phyloP scores from a whole-genome alignment of 768 basidiomycete species.

The Imleria badia region DNA sequence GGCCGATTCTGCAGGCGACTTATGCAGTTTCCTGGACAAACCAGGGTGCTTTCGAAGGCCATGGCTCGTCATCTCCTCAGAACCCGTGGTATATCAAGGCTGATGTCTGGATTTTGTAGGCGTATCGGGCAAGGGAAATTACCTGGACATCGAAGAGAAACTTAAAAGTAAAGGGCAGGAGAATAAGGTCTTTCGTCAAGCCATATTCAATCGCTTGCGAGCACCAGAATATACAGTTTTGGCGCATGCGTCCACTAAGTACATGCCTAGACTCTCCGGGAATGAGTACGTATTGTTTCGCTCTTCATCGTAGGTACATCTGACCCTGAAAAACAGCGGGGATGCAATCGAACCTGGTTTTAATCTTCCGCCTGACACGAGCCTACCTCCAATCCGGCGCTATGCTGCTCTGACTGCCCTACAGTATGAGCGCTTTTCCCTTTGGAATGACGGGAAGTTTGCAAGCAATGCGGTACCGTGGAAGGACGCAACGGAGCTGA shows the following conservation, averaged over 20 bases:
- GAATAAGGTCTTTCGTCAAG: slow-evolving; percentile 10
- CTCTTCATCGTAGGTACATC: background rate
- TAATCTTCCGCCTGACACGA: background rate
- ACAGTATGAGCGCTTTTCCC: background rate
- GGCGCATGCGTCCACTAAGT: slow-evolving; percentile 18
- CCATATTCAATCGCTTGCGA: background rate
- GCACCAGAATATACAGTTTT: slow-evolving; percentile 6
- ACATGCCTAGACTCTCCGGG: slow-evolving; percentile 14
- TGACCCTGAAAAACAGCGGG: background rate
- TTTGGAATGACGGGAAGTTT: background rate
- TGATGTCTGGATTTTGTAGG: background rate
- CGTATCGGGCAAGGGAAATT: slow-evolving; percentile 17
- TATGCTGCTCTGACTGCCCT: background rate
- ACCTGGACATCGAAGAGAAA: slow-evolving; percentile 12
- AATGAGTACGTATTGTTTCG: background rate
- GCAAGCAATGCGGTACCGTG: background rate
- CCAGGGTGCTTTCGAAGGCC: slow-evolving; percentile 12
- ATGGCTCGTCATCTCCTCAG: background rate
- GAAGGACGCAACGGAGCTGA: background rate
- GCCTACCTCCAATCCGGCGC: background rate
- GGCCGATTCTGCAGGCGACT: slow-evolving; percentile 27
- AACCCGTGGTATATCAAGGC: background rate
- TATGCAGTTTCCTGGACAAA: slow-evolving; percentile 30
- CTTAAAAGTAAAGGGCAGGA: background rate
- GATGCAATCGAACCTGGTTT: background rate